Base-by-base conservation (phyloP, 495 filamentous ascomycete genomes). In the Neurospora sp. region DNA sequence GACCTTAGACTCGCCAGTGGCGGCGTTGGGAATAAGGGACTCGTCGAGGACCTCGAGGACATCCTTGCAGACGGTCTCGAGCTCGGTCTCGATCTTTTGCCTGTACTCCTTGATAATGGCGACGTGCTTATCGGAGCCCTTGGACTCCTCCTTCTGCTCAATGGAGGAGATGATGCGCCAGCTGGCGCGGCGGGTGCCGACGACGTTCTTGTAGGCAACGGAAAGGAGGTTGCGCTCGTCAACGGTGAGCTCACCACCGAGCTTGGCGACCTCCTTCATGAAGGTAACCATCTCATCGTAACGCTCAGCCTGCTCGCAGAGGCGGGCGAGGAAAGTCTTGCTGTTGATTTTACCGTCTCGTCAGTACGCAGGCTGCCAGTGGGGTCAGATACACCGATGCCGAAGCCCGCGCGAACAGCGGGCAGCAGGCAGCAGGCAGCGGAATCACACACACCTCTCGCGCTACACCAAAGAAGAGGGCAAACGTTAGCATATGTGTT, bases 231-330 rank as follows among this genome's bases (percentile, higher is more conserved):
- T 99, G 84, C 96, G 94, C 89, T 99, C 96, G 84, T 99, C 96
- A 76, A 98, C 96, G 73, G 92, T 92, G 80, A 99, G 92, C 84
- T 96, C 93, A 78, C 96, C 96, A 77, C 94, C 96, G 79, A 99
- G 89, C 95, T 98, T 97, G 83, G 96, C 96, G 82, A 99, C 96
- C 90, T 97, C 94, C 92, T 99, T 99, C 96, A 99, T 99, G 88
- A 93, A 99, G 81, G 91, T 93, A 78, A 99, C 96, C 96, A 99
- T 99, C 87, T 99, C 96, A 93, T 99, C 96, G 84, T 99, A 99
- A 83, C 96, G 96, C 90, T 99, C 96, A 81, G 96, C 96, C 91
- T 99, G 96, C 93, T 99, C 96, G 89, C 96, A 98, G 82, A 99
- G 93, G 87, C 96, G 91, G 81, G 96, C 96, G 82, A 99, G 93